Evolutionary conservation across 192 early-diverging fungal species (phyloP).

Genomic region (Coemansia sp.): DNA sequence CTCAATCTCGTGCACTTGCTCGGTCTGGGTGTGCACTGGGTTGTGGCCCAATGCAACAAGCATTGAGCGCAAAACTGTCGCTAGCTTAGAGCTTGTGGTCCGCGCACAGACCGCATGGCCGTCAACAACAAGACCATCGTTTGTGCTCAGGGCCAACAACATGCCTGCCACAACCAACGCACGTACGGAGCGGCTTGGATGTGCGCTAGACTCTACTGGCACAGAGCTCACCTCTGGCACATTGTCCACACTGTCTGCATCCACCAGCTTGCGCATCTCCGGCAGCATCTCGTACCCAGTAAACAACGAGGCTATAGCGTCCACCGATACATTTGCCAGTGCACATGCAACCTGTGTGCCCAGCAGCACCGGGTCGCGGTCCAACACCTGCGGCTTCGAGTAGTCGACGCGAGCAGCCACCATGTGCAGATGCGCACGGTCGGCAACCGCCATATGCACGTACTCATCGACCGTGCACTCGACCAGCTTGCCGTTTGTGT

Average conservation of each 20-base stretch:
- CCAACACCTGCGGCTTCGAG: not conserved
- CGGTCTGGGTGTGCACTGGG: not conserved
- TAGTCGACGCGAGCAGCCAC: slow-evolving; percentile 18
- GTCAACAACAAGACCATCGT: not conserved
- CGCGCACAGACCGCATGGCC: not conserved
- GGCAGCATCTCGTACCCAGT: not conserved
- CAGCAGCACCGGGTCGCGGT: slow-evolving; percentile 18
- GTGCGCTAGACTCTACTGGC: slow-evolving; percentile 7
- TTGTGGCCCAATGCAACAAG: slow-evolving; percentile 4
- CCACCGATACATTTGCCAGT: not conserved
- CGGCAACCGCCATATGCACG: not conserved
- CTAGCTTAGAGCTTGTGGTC: not conserved
- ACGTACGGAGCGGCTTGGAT: slow-evolving; percentile 12
- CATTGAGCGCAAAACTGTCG: not conserved
- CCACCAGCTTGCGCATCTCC: not conserved
- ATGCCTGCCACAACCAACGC: slow-evolving; percentile 1
- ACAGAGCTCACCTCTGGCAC: not conserved
- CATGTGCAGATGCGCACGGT: slow-evolving; percentile 14
- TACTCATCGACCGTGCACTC: slow-evolving; percentile 25
- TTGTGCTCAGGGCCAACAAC: not conserved
- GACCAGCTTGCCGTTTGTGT: not conserved
- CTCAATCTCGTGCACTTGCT: not conserved
- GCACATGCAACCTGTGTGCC: slow-evolving; percentile 8
- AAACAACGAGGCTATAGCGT: not conserved
- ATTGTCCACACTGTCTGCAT: not conserved